Evolutionary conservation across 2,329 filamentous ascomycete genomes (phyloP).

Genomic region (Fusarium xylarioides): DNA sequence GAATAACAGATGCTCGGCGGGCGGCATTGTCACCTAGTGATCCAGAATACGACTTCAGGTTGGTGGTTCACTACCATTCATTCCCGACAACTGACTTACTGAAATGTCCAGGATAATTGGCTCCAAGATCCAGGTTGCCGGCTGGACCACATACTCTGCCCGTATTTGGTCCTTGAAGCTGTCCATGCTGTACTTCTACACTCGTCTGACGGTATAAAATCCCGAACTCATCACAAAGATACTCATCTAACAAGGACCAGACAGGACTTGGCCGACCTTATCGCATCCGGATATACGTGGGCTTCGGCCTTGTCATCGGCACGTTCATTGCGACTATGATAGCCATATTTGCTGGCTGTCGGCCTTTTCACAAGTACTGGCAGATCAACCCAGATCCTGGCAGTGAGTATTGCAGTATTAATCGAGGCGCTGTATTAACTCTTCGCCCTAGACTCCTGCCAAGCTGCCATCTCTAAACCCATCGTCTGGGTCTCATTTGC

Average conservation of each 20-base stretch:
- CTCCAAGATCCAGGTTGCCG: conserved; percentile 63
- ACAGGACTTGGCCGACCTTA: conserved; percentile 50
- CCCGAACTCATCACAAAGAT: accelerated
- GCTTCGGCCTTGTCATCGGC: conserved; percentile 56
- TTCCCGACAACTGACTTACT: background rate
- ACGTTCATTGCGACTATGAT: conserved; percentile 61
- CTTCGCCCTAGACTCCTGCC: conserved; percentile 51
- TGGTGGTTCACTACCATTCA: background rate
- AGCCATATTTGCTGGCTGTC: conserved; percentile 60
- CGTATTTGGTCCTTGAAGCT: conserved; percentile 64
- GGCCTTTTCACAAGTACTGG: conserved; percentile 63
- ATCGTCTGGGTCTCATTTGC: conserved; percentile 60
- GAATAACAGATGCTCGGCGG: conserved; percentile 61
- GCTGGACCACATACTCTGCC: conserved; percentile 62
- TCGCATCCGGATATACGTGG: conserved; percentile 56
- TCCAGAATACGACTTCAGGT: conserved; percentile 53
- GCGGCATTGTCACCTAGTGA: conserved; percentile 51
- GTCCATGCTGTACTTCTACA: conserved; percentile 65
- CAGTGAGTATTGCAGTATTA: conserved; percentile 51
- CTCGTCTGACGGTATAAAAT: conserved; percentile 54
- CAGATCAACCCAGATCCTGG: conserved; percentile 67
- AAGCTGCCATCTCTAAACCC: conserved; percentile 58
- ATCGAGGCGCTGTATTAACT: background rate
- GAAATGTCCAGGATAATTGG: conserved; percentile 53
- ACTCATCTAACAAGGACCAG: conserved; percentile 37